Percentiles rank a stretch among this genome's conserved stretches.
These are phyloP conservation scores for Dacryopinax primogenitus DNA, from an alignment of 768 basidiomycete genomes.

Conservation along the genomic window DNA sequence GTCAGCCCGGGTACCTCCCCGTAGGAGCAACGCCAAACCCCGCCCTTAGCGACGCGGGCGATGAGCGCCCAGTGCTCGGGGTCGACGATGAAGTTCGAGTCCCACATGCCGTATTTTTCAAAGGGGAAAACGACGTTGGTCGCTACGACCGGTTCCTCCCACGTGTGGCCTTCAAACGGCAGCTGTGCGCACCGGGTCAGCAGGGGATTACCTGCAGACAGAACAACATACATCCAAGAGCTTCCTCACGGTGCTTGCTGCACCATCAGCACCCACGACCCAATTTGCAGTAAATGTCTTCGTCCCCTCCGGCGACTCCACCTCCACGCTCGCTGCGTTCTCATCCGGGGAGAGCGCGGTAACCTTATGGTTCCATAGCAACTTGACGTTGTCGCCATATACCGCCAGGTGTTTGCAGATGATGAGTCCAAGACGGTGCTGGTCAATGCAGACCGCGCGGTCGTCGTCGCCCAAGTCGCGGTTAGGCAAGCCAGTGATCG, in stretches of 20 bases:
- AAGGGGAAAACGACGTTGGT: conserved; percentile 6
- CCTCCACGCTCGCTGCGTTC: not conserved
- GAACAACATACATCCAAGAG: not conserved
- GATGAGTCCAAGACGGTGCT: not conserved
- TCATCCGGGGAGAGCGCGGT: not conserved
- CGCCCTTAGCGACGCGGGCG: not conserved
- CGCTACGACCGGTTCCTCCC: not conserved
- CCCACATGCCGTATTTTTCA: conserved; percentile 1
- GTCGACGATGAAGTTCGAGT: conserved; percentile 6
- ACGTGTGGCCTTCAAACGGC: not conserved
- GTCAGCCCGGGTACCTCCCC: conserved; percentile 2
- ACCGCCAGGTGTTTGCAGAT: not conserved
- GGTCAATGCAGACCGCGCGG: not conserved
- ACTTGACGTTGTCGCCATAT: conserved; percentile 5
- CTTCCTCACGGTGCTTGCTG: not conserved
- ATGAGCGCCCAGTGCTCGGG: conserved; percentile 5
- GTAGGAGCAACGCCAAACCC: conserved; percentile 5
- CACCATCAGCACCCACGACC: not conserved
- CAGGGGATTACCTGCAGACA: not conserved
- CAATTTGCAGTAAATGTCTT: not conserved
- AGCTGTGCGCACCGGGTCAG: not conserved
- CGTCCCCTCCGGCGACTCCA: not conserved
- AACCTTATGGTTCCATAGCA: conserved; percentile 4
- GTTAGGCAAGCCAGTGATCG: not conserved
- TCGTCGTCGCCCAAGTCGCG: not conserved